Conservation (phyloP, 2,329 filamentous ascomycete genomes). For the Trichoderma sp. region DNA sequence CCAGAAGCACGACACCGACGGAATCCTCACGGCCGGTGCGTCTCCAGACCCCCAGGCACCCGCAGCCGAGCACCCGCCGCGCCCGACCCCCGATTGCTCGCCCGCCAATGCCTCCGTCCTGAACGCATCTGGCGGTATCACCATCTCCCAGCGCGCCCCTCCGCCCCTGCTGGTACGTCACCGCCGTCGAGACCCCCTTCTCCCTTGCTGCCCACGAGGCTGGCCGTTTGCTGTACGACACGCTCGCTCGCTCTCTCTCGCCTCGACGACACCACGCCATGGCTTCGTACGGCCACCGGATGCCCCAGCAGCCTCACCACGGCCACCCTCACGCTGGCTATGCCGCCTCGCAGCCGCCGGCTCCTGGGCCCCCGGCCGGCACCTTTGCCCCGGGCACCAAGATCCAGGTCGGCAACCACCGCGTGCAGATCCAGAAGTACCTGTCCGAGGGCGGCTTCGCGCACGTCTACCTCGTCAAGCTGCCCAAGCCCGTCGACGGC, state of each 20-base stretch:
- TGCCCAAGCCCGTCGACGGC: conserved; percentile 75
- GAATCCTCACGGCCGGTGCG: conserved; percentile 7
- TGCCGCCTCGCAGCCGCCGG: conserved; percentile 46
- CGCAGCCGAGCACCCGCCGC: background rate
- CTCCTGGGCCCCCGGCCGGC: conserved; percentile 64
- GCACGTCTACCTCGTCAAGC: conserved; percentile 93
- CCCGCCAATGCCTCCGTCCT: conserved; percentile 26
- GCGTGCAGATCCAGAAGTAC: conserved; percentile 94
- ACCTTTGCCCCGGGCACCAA: conserved; percentile 94
- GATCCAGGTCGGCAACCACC: conserved; percentile 91
- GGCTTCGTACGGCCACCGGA: conserved; percentile 45
- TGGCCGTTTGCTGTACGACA: conserved; percentile 24
- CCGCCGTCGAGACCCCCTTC: conserved; percentile 8
- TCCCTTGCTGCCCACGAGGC: background rate
- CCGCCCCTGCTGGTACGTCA: conserved; percentile 27
- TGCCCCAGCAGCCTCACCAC: conserved; percentile 40
- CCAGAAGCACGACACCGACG: background rate
- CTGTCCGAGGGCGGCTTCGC: conserved; percentile 97
- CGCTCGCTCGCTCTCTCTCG: background rate
- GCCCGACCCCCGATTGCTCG: background rate
- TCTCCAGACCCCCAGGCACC: background rate
- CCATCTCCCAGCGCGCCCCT: conserved; percentile 21
- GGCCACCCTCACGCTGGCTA: conserved; percentile 46
- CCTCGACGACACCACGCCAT: conserved; percentile 32
- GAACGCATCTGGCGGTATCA: conserved; percentile 20